Evolutionary conservation across 225 moss, liverwort and hornwort genomes (phyloP), one percentile per base, ranked within the genome.

Genomic region (Marchantia paleacea): DNA sequence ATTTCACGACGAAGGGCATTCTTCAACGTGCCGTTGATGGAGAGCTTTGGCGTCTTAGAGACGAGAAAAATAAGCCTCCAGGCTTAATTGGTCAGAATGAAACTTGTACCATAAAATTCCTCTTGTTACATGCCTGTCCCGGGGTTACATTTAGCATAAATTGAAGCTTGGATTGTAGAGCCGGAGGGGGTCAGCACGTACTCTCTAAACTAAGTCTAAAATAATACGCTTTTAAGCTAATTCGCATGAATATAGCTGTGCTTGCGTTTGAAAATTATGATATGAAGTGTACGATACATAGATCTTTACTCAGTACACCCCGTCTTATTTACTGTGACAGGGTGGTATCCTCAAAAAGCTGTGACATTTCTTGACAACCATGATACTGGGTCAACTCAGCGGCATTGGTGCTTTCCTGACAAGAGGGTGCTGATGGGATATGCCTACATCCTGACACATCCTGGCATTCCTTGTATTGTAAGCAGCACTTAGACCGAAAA

Each of bases 1-100:
- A 94, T 66, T 94, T 94, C 51, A 94, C 92, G 5, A 94, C 94
- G 52, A 94, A 94, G 88, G 94, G 94, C 26, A 82, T 94, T 80
- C 76, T 94, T 13, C 94, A 94, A 85, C 83, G 81, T 47, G 94
- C 94, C 28, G 91, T 94, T 10, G 79, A 91, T 66, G 88, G 77
- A 52, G 91, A 94, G 70, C 83, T 91, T 64, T 91, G 94, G 94
- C 90, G 92, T 0, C 80, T 94, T 8, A 83, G 87, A 85, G 94
- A 94, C 79, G 53, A 62, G 1, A 77, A 82, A 18, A 87, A 87
- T 52, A 91, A 91, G 80, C 86, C 94, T 50, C 88, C 94, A 0
- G 94, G 94, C n/a, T 89, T 94, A 28, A 91, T 94, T 55, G 94
- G 94, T 89, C 75, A 66, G 84, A 19, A 74, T 29, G 53, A 29